phyloP scores from a whole-genome alignment of 495 filamentous ascomycete genomes.

The Annulohypoxylon stygium region DNA sequence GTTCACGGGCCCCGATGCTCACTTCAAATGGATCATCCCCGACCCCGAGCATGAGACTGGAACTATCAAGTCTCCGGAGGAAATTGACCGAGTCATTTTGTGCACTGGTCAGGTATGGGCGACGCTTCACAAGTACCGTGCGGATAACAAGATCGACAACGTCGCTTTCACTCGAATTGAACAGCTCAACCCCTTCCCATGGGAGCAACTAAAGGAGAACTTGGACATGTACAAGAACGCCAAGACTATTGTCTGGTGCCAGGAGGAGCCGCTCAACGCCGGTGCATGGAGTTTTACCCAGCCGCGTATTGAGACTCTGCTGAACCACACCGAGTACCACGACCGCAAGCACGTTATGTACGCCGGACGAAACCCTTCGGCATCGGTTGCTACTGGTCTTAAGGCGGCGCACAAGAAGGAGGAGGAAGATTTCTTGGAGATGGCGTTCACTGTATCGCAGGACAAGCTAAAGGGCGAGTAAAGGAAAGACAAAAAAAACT shows the following conservation, averaged over 20 bases:
- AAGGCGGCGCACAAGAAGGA: slow-evolving; percentile 93
- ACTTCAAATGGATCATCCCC: slow-evolving; percentile 96
- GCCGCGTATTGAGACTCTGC: slow-evolving; percentile 93
- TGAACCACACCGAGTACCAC: slow-evolving; percentile 92
- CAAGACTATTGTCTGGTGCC: slow-evolving; percentile 93
- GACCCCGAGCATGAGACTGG: slow-evolving; percentile 83
- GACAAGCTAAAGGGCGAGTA: slow-evolving; percentile 81
- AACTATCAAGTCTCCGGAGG: slow-evolving; percentile 79
- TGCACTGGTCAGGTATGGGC: slow-evolving; percentile 96
- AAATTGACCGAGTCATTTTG: slow-evolving; percentile 93
- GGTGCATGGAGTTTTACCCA: slow-evolving; percentile 96
- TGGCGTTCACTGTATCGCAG: slow-evolving; percentile 72
- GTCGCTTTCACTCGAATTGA: slow-evolving; percentile 95
- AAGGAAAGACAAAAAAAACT: slow-evolving; percentile 22
- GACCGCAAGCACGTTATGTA: slow-evolving; percentile 96
- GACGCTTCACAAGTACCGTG: slow-evolving; percentile 89
- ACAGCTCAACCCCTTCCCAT: slow-evolving; percentile 98
- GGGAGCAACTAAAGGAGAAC: slow-evolving; percentile 95
- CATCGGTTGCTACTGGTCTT: slow-evolving; percentile 91
- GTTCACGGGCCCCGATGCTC: slow-evolving; percentile 82
- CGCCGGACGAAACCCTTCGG: slow-evolving; percentile 89
- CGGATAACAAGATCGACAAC: slow-evolving; percentile 83
- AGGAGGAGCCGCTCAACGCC: slow-evolving; percentile 98
- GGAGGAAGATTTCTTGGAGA: slow-evolving; percentile 88
- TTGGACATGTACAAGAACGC: slow-evolving; percentile 96